Conservation (phyloP, 305 asterid genomes). For the Solanum chacoense region DNA sequence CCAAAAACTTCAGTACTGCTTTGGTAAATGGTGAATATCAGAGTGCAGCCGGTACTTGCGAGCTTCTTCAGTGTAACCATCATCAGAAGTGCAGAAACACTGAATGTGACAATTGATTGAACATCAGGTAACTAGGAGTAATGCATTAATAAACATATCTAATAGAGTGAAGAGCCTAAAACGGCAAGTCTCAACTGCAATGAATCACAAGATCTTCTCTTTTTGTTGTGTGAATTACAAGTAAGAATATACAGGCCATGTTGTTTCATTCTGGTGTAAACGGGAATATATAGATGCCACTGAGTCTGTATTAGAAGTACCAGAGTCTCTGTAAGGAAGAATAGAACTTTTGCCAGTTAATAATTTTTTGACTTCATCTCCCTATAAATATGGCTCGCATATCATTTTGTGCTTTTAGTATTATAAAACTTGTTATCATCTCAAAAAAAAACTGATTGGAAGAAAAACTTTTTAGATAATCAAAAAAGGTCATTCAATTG, state of each 20-base stretch:
- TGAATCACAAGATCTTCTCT: neutral
- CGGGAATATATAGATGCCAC: neutral
- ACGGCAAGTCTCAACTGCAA: neutral
- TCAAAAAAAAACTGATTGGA: neutral
- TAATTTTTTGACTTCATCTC: neutral
- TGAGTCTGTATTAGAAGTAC: neutral
- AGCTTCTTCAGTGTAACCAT: conserved; percentile 99
- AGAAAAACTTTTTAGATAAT: neutral
- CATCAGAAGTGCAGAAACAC: conserved; percentile 96
- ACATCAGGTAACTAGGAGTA: neutral
- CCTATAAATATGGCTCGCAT: neutral
- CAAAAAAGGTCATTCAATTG: neutral
- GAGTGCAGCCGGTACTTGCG: conserved; percentile 95
- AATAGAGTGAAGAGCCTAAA: neutral
- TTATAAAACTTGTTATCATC: neutral
- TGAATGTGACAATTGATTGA: conserved; percentile 13
- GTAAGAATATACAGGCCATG: neutral
- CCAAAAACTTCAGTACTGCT: conserved; percentile 99
- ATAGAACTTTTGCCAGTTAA: neutral
- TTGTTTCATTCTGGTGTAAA: neutral
- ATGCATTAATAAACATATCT: neutral
- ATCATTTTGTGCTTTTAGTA: neutral
- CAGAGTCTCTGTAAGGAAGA: neutral
- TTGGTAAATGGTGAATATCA: conserved; percentile 86
- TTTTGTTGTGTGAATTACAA: neutral